Evolutionary conservation across 129 eudicot species (phyloP), one percentile per base, ranked within the genome.

Genomic region (Glebionis coronaria): DNA sequence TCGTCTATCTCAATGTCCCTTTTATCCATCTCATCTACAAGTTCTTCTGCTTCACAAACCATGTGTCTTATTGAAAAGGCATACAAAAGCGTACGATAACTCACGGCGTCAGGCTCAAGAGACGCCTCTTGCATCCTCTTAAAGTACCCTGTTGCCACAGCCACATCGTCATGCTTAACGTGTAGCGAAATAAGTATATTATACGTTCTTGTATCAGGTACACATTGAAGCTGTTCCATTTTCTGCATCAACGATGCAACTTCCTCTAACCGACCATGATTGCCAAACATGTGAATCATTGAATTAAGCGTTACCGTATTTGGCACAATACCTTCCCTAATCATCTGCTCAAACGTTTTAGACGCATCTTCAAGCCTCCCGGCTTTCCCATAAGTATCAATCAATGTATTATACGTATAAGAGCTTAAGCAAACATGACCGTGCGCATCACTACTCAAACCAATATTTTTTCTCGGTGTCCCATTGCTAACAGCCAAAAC

Each of bases 301-400:
- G 98, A 80, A 82, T 88, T 93, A 67, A 88, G 88, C 56, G 98
- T 93, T 67, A 93, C 87, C 0, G 89, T 86, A 15, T 81, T 90
- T 3, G 92, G 98, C 28, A 79, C 60, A 69, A 80, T 75, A 47
- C 95, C 95, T 80, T 75, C 83, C 61, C 67, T 75, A 23, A 88
- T 79, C 94, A 93, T 88, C 62, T 23, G 63, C 31, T 77, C 77
- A 76, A 88, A 88, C n/a, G 83, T 86, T 25, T 84, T 71, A 2
- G 73, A 80, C 18, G 91, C 96, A 72, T 93, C 90, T 44, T 79
- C 59, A 14, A 93, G 55, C 66, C 80, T 73, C 5, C 96, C 98
- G 2, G 91, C 85, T 79, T 93, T 93, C 58, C 98, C 96, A 62
- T 84, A 88, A 4, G 90, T 93, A 70, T 93, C 98, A 35, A 93